phyloP scores from a whole-genome alignment of 2,329 filamentous ascomycete species.

The Biscogniauxia mediterranea region DNA sequence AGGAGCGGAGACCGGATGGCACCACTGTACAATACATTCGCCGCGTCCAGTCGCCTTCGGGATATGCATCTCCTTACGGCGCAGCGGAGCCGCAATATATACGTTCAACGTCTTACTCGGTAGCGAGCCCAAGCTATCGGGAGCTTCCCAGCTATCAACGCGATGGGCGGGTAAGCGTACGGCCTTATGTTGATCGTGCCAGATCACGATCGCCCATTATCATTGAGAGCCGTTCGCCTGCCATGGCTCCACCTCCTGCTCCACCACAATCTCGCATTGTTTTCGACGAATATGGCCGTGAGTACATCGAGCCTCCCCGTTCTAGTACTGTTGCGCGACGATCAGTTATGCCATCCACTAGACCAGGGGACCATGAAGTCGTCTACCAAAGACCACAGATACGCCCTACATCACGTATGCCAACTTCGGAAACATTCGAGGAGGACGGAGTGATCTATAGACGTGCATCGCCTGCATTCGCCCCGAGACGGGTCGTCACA shows the following conservation, averaged over 20 bases:
- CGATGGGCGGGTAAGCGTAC: conserved; percentile 47
- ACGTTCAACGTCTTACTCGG: conserved; percentile 42
- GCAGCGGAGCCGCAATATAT: conserved; percentile 38
- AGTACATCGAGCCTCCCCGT: conserved; percentile 63
- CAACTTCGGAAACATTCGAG: conserved; percentile 45
- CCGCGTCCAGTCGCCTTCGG: conserved; percentile 37
- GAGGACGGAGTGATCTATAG: conserved; percentile 52
- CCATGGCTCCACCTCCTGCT: conserved; percentile 49
- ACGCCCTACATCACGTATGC: conserved; percentile 51
- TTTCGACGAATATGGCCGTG: conserved; percentile 78
- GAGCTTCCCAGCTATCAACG: conserved; percentile 44
- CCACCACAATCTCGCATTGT: conserved; percentile 66
- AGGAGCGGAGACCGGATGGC: conserved; percentile 32
- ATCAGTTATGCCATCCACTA: conserved; percentile 48
- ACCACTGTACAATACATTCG: conserved; percentile 35
- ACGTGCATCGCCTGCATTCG: conserved; percentile 48
- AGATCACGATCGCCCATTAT: conserved; percentile 49
- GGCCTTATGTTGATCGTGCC: conserved; percentile 47
- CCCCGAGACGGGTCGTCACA: conserved; percentile 58
- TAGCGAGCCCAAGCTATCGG: conserved; percentile 40
- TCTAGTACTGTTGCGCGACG: conserved; percentile 41
- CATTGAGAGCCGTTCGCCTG: conserved; percentile 43
- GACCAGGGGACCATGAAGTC: conserved; percentile 50
- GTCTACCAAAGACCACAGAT: conserved; percentile 64
- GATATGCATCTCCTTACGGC: conserved; percentile 38